Evolutionary conservation across 805 yeast genomes (phyloP), one percentile per base, ranked within the genome.

Genomic region (Yueomyces sinensis): DNA sequence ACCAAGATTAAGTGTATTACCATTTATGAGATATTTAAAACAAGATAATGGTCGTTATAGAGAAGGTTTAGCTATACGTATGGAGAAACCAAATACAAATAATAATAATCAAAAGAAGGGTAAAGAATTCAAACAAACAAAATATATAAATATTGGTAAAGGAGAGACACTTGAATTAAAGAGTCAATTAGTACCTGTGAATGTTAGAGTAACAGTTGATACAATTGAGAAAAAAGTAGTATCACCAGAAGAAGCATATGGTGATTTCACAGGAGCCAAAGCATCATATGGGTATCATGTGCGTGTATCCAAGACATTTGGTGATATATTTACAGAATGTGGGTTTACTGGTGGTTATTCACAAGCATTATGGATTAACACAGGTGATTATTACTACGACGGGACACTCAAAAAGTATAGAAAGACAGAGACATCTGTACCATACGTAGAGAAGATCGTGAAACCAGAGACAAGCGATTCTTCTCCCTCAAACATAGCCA

Each of bases 121-220:
- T 48, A 72, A 69, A 43, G 70, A 69, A 30, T 68, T 72, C 40
- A 63, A 62, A 29, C 70, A 68, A 29, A 86, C 95, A 5, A 76
- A 74, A 45, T 82, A 65, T 46, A 81, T 86, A 33, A 83, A 86
- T 47, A 65, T 86, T 31, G 96, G 96, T 1, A 68, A 65, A 37
- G 60, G 62, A 2, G 58, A 69, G 35, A 65, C 76, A 14, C 44
- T 86, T 23, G 77, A 77, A 49, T 63, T 86, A 33, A 56, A 55
- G 6, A 60, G 63, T 6, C 71, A 69, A 41, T 75, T 74, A 37
- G 76, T 82, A 3, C 94, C 94, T 3, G 68, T 73, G 0, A 74
- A 81, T 45, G 83, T 79, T 13, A 63, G 94, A 43, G 94, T 87
- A 9, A 82, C 93, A 0, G 82, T 87, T 2, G 83, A 87, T 47